phyloP scores from a whole-genome alignment of 345 rosid genomes.

The Sonneratia caseolaris region DNA sequence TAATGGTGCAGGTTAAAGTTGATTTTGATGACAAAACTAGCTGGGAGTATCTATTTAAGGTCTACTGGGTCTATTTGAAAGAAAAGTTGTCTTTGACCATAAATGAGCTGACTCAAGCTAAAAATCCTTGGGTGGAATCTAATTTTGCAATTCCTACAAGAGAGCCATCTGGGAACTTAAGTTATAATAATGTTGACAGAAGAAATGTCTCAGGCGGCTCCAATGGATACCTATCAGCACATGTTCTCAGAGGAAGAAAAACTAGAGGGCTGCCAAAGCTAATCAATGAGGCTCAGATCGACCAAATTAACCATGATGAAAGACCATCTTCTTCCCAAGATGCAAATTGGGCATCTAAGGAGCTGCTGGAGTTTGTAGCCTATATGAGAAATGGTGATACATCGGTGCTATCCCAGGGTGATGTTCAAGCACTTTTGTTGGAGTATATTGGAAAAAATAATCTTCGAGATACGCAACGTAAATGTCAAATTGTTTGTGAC shows the following conservation, averaged over 20 bases:
- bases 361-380: conserved; percentile 72
- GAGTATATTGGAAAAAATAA: conserved; percentile 56
- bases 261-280: conserved; percentile 23
- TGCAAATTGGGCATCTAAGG: conserved; percentile 73
- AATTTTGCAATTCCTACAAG: conserved; percentile 18
- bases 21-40: conserved; percentile 93
- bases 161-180: conserved; percentile 22
- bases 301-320: conserved; percentile 4
- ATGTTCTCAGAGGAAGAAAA: conserved; percentile 47
- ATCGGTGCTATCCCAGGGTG: conserved; percentile 45
- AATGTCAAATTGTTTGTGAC: conserved; percentile 69
- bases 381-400: conserved; percentile 67
- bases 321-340: conserved; percentile 10
- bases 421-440: conserved; percentile 61
- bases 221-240: conserved; percentile 28
- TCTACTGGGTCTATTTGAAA: conserved; percentile 75
- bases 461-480: conserved; percentile 68
- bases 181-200: conserved; percentile 20
- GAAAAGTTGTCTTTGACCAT: conserved; percentile 56
- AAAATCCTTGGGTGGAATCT: conserved; percentile 67
- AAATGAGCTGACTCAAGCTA: conserved; percentile 64
- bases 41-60: conserved; percentile 98
- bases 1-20: conserved; percentile 62
- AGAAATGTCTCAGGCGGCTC: conserved; percentile 19
- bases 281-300: conserved; percentile 4